A percentile compares a stretch with the other conserved stretches of the same genome.
These are phyloP conservation scores for Claviceps quebecensis DNA, from an alignment of 2,329 filamentous ascomycete genomes.

Conservation along the genomic window DNA sequence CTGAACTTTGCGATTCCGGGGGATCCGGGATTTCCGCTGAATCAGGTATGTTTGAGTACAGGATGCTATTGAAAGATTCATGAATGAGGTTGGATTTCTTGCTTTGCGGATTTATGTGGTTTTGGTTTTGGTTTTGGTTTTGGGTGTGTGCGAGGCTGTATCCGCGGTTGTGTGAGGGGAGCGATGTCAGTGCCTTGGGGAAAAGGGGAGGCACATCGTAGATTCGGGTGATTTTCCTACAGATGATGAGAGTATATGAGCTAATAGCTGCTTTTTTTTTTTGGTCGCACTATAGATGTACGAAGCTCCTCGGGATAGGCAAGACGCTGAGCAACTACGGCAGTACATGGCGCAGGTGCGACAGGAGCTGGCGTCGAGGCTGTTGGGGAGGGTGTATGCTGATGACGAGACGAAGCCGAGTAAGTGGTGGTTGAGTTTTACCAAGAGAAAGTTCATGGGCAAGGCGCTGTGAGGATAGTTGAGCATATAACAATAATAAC, in stretches of 20 bases:
- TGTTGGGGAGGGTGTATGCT: slow-evolving; percentile 77
- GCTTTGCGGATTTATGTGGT: no score
- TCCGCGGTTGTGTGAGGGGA: no score
- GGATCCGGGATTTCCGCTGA: slow-evolving; percentile 82
- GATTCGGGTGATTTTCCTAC: no score
- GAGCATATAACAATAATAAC: no score
- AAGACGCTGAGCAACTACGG: slow-evolving; percentile 76
- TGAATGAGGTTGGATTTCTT: background rate
- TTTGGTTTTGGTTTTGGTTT: no score
- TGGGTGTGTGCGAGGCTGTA: no score
- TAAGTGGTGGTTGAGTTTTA: slow-evolving; percentile 98
- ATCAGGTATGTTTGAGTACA: slow-evolving; percentile 47
- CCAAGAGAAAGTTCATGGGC: slow-evolving; percentile 99
- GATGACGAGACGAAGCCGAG: slow-evolving; percentile 58
- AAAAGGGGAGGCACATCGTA: no score
- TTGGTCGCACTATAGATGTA: slow-evolving; percentile 47
- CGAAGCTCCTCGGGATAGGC: slow-evolving; percentile 71
- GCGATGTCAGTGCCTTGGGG: no score
- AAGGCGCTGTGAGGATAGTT: slow-evolving; percentile 53
- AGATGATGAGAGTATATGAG: no score
- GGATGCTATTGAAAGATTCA: background rate
- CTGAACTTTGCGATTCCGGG: slow-evolving; percentile 88
- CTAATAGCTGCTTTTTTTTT: background rate
- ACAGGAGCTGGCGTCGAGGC: slow-evolving; percentile 72
- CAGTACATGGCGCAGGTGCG: slow-evolving; percentile 87